These are phyloP conservation scores for Solanum chmielewskii DNA, from an alignment of 257 asterid species.

Conservation along the genomic window DNA sequence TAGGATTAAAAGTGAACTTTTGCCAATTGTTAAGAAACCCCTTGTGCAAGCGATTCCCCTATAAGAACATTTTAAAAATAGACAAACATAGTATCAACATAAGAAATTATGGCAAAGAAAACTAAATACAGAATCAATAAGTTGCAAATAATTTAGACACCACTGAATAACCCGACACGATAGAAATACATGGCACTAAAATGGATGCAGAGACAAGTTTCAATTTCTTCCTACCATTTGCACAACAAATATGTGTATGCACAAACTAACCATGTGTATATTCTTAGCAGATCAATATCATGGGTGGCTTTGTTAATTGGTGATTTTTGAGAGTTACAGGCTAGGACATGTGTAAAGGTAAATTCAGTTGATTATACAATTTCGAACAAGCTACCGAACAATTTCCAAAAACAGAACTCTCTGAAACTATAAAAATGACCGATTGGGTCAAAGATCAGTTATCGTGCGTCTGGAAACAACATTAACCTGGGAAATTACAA, in stretches of 20 bases:
- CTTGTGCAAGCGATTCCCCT: constrained; percentile 95
- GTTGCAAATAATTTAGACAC: background rate
- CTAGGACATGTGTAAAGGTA: background rate
- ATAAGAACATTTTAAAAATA: background rate
- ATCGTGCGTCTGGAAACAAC: background rate
- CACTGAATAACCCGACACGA: background rate
- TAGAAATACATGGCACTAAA: background rate
- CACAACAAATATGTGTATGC: background rate
- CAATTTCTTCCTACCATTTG: background rate
- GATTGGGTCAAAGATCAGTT: background rate
- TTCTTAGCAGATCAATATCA: background rate
- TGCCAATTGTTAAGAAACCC: constrained; percentile 87
- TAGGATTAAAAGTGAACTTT: constrained; percentile 89
- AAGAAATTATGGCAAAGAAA: background rate
- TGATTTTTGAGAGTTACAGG: background rate
- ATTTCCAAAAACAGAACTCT: background rate
- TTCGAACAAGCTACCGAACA: background rate
- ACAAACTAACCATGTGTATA: background rate
- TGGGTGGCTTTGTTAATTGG: background rate
- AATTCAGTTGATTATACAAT: background rate
- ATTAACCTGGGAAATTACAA: background rate
- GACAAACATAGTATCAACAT: background rate
- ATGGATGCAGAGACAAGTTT: background rate
- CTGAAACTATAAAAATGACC: background rate
- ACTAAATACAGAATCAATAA: background rate